Base-by-base conservation (phyloP, 176 grass and related monocot genomes). In the Musa acuminata region DNA sequence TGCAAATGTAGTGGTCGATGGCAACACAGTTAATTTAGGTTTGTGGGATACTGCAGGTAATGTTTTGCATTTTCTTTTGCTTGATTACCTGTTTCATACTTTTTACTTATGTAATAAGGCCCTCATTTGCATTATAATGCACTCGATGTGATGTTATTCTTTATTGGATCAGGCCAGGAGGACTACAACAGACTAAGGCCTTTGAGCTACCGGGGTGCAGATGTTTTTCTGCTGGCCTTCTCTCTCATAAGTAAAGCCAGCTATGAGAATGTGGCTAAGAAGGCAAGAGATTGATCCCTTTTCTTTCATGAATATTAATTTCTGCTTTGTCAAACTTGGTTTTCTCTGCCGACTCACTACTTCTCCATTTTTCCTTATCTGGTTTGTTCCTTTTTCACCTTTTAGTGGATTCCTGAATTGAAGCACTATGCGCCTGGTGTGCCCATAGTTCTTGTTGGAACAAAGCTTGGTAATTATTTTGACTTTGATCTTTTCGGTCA, bases 321-420 rank as follows among this genome's bases (percentile, higher is more conserved):
- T 75, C 64, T 17, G 35, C 35, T n/a, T 84, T 71, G 80, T 62
- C 50, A 52, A 27, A 52, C 52, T 69, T 83, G 0, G 70, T 53
- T 54, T 54, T 13, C 8, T 80, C 16, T 55, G 9, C n/a, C 0
- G 27, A 43, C 9, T 79, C 65, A 72, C 53, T 8, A 67, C 12
- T 72, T 77, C 14, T 50, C 10, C 65, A 67, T 9, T 72, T 77
- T 16, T 50, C 10, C 65, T 55, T 20, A 8, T 51, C 49, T 77
- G 21, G 10, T 80, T 26, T 74, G 16, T 52, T 72, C 2, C 35
- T 51, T 77, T 72, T 77, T 25, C 66, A 27, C 43, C 75, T 62
- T 90, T 91, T 83, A 91, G 89, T 91, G 89, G 89, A 91, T 91
- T 76, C 85, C 89, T 81, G 89, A 91, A 68, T 77, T 88, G 85